Evolutionary conservation across 2,329 filamentous ascomycete genomes (phyloP).

Genomic region (Ophiocordyceps australis): DNA sequence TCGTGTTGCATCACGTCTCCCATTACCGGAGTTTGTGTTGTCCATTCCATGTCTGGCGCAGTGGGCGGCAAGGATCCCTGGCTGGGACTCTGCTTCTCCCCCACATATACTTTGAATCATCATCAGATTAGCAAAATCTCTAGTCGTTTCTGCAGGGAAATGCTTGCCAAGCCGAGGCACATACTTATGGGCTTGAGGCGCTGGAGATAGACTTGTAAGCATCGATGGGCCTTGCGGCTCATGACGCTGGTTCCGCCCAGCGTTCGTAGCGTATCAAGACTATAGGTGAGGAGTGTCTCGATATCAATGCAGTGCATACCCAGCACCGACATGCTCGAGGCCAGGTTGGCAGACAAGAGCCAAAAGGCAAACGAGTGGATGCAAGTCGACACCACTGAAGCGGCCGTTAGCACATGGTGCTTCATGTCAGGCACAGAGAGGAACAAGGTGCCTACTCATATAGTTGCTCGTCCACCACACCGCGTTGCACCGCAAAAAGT

Average conservation of each 20-base stretch:
- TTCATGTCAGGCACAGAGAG: neutral
- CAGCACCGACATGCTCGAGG: neutral
- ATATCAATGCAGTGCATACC: constrained; percentile 3
- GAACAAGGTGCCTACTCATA: constrained; percentile 6
- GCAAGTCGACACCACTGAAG: constrained; percentile 9
- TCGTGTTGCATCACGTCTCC: neutral
- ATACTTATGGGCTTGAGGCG: constrained; percentile 4
- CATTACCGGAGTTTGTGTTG: too few species aligned
- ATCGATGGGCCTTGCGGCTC: constrained; percentile 7
- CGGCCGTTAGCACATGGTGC: too few species aligned
- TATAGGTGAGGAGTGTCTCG: constrained; percentile 3
- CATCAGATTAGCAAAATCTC: too few species aligned
- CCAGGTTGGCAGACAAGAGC: constrained; percentile 5
- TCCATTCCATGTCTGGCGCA: too few species aligned
- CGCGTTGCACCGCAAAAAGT: constrained; percentile 9
- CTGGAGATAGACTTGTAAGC: constrained; percentile 5
- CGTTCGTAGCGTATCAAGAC: constrained; percentile 4
- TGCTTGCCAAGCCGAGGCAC: neutral
- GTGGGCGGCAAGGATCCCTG: too few species aligned
- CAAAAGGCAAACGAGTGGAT: constrained; percentile 11
- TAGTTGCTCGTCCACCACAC: constrained; percentile 15
- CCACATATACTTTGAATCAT: too few species aligned
- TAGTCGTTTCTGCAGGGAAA: too few species aligned
- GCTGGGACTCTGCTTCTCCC: neutral
- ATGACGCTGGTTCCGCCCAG: constrained; percentile 7